Conservation (phyloP, 2,329 filamentous ascomycete species). For the Fusarium equiseti region DNA sequence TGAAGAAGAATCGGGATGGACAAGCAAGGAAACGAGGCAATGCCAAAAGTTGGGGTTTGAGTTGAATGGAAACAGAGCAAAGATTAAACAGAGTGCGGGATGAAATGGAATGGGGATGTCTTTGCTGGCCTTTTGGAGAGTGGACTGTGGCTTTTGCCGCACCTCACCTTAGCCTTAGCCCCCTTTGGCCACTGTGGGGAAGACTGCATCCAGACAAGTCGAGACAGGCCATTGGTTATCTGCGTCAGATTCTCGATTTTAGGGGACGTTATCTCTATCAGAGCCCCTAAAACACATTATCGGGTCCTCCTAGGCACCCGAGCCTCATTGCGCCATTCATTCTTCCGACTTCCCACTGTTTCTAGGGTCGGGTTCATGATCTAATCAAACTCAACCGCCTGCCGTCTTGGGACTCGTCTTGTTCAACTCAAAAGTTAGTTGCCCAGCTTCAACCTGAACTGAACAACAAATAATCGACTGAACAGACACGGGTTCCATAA, state of each 20-base stretch:
- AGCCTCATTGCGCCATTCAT: constrained; percentile 41
- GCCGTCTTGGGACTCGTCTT: constrained; percentile 3
- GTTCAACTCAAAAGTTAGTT: constrained; percentile 1
- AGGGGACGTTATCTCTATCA: constrained; percentile 24
- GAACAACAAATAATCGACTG: background rate
- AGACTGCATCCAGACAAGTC: constrained; percentile 15
- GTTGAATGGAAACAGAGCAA: constrained; percentile 24
- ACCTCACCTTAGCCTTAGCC: constrained; percentile 27
- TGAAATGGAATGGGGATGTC: constrained; percentile 39
- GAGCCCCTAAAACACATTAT: constrained; percentile 21
- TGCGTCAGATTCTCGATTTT: constrained; percentile 4
- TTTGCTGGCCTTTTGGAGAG: constrained; percentile 48
- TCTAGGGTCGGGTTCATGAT: constrained; percentile 20
- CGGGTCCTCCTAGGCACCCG: constrained; percentile 17
- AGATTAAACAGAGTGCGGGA: constrained; percentile 32
- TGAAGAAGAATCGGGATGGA: constrained; percentile 5
- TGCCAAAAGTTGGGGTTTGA: constrained; percentile 19
- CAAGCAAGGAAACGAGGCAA: constrained; percentile 17
- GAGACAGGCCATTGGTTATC: constrained; percentile 24
- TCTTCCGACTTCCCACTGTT: constrained; percentile 40
- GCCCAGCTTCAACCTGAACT: background rate
- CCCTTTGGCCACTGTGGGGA: constrained; percentile 43
- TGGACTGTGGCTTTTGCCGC: constrained; percentile 38
- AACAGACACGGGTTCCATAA: background rate
- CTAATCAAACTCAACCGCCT: constrained; percentile 16